phyloP scores from a whole-genome alignment of 2,329 filamentous ascomycete species.

The Colletotrichum lupini region DNA sequence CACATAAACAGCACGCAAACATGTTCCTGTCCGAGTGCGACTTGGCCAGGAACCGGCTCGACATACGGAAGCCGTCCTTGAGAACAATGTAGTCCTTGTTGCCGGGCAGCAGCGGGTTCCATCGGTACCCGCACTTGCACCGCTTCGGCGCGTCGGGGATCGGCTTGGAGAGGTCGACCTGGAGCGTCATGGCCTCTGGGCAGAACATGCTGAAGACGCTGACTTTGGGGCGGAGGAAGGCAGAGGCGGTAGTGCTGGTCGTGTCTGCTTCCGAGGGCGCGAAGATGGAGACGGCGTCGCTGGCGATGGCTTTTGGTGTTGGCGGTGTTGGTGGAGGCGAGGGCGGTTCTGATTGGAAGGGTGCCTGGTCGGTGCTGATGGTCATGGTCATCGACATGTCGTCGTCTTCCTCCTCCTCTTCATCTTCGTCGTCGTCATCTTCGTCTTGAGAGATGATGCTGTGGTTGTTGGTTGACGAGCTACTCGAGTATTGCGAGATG shows the following conservation, averaged over 20 bases:
- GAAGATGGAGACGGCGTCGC: slow-evolving; percentile 39
- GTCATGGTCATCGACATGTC: slow-evolving; percentile 40
- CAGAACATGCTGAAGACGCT: slow-evolving; percentile 54
- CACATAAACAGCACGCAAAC: slow-evolving; percentile 54
- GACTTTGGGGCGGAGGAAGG: slow-evolving; percentile 44
- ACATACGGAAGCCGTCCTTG: slow-evolving; percentile 53
- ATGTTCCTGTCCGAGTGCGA: slow-evolving; percentile 48
- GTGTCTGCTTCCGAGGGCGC: slow-evolving; percentile 26
- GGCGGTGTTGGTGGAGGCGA: slow-evolving; percentile 45
- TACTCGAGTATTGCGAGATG: neutral
- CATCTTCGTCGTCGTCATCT: slow-evolving; percentile 18
- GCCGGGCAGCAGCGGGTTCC: slow-evolving; percentile 36
- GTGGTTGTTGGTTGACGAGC: neutral
- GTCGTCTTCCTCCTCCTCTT: slow-evolving; percentile 40
- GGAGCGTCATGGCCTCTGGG: slow-evolving; percentile 51
- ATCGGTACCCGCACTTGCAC: slow-evolving; percentile 51
- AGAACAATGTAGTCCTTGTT: slow-evolving; percentile 40
- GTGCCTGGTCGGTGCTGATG: slow-evolving; percentile 40
- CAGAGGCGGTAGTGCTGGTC: neutral
- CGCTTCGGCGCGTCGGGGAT: slow-evolving; percentile 40
- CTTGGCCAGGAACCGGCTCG: slow-evolving; percentile 52
- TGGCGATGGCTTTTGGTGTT: slow-evolving; percentile 30
- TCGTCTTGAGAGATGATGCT: slow-evolving; percentile 19
- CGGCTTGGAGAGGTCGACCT: slow-evolving; percentile 47
- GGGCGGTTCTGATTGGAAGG: slow-evolving; percentile 42